Evolutionary conservation across 2,329 filamentous ascomycete genomes (phyloP).

Genomic region (Cyphellophora europaea): DNA sequence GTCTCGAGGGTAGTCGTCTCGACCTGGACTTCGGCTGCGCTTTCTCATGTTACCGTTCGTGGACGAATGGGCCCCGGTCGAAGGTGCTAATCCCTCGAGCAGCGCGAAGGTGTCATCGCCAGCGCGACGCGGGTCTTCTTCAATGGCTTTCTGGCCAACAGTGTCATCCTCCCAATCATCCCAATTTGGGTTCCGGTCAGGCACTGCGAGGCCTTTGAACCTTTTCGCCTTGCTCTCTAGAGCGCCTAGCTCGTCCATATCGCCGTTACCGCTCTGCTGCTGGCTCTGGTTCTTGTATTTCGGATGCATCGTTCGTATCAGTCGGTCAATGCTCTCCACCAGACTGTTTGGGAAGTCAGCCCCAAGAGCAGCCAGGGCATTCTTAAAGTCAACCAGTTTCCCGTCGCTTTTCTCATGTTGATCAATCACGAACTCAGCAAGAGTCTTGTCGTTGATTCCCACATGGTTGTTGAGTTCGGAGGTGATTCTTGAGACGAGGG

Average conservation of each 20-base stretch:
- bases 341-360: conserved; percentile 79
- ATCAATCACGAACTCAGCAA: conserved; percentile 92
- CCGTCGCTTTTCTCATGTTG: conserved; percentile 59
- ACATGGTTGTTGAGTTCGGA: conserved; percentile 92
- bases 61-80: conserved; percentile 34
- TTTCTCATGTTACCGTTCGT: conserved; percentile 36
- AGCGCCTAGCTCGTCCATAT: conserved; percentile 32
- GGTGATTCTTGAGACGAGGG: conserved; percentile 87
- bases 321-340: conserved; percentile 80
- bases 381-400: conserved; percentile 63
- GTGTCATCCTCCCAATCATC: conserved; percentile 37
- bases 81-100: conserved; percentile 74
- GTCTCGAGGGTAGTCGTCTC: conserved; percentile 39
- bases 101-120: conserved; percentile 91
- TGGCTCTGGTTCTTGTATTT: conserved; percentile 59
- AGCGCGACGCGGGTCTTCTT: conserved; percentile 21
- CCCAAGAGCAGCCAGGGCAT: conserved; percentile 63
- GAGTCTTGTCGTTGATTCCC: conserved; percentile 83
- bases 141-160: conserved; percentile 18
- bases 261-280: conserved; percentile 25
- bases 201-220: conserved; percentile 83
- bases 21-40: conserved; percentile 43
- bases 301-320: conserved; percentile 84
- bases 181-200: conserved; percentile 59
- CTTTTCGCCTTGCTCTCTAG: conserved; percentile 68